Evolutionary conservation across 805 yeast genomes (phyloP).

Genomic region (Grigorovia jiainica): DNA sequence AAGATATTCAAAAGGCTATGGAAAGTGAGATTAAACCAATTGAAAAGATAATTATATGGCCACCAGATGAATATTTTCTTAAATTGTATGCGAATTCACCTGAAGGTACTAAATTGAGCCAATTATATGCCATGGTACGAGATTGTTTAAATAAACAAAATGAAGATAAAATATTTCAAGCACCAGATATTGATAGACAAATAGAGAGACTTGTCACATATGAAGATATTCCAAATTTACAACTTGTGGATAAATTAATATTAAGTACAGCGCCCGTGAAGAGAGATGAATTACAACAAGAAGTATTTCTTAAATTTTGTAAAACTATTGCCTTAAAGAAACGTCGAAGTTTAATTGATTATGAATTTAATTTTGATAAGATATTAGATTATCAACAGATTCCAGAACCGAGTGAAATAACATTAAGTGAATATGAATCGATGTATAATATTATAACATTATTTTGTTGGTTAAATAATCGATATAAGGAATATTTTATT

Average conservation of each 20-base stretch:
- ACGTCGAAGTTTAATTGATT: constrained; percentile 50
- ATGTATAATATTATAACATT: constrained; percentile 58
- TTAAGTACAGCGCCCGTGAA: constrained; percentile 58
- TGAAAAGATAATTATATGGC: constrained; percentile 64
- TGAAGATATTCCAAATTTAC: constrained; percentile 32
- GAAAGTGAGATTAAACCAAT: constrained; percentile 43
- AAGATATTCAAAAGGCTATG: constrained; percentile 39
- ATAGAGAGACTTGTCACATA: constrained; percentile 36
- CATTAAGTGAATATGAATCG: constrained; percentile 39
- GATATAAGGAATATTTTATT: constrained; percentile 75
- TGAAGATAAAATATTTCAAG: constrained; percentile 16
- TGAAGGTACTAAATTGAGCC: background rate
- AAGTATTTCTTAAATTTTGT: constrained; percentile 40
- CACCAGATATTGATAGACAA: constrained; percentile 26
- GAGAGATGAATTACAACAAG: constrained; percentile 29
- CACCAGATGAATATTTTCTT: constrained; percentile 60
- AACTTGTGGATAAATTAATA: constrained; percentile 48
- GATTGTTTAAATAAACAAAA: constrained; percentile 5
- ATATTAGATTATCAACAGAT: constrained; percentile 20
- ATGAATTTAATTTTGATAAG: constrained; percentile 25
- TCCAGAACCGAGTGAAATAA: constrained; percentile 15
- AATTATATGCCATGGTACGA: background rate
- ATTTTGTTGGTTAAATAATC: constrained; percentile 77
- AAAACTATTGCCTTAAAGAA: constrained; percentile 45
- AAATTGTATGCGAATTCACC: background rate